Conservation (phyloP, 2,329 filamentous ascomycete genomes). For the Alternaria conjuncta region DNA sequence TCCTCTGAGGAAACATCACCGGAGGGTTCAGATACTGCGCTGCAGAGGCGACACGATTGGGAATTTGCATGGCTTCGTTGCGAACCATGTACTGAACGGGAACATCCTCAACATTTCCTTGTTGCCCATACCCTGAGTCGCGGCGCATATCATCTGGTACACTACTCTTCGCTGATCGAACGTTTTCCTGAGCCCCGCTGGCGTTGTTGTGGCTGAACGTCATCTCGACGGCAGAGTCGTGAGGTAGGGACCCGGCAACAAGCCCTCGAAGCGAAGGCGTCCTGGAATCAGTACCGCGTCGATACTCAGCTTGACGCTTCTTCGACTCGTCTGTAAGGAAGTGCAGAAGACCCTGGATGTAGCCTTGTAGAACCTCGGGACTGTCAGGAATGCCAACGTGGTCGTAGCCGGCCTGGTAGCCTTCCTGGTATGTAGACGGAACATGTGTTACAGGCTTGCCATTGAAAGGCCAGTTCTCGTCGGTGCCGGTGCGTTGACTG, state of each 20-base stretch:
- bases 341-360: conserved; percentile 39
- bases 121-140: conserved; percentile 23
- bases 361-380: conserved; percentile 43
- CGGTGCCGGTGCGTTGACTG: conserved; percentile 24
- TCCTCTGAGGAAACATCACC: conserved; percentile 20
- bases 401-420: conserved; percentile 47
- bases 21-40: conserved; percentile 19
- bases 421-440: conserved; percentile 47
- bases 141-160: conserved; percentile 13
- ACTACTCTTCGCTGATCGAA: conserved; percentile 21
- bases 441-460: conserved; percentile 28
- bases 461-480: conserved; percentile 31
- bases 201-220: conserved; percentile 26
- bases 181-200: conserved; percentile 33
- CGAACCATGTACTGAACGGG: conserved; percentile 15
- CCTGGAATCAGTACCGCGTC: conserved; percentile 18
- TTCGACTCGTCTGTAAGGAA: conserved; percentile 38
- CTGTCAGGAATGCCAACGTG: conserved; percentile 42
- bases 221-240: conserved; percentile 40
- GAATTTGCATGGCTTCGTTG: conserved; percentile 23
- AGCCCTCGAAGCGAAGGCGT: conserved; percentile 36
- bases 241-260: conserved; percentile 29
- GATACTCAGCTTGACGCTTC: conserved; percentile 21
- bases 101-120: conserved; percentile 13
- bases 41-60: conserved; percentile 18